Evolutionary conservation across 192 early-diverging fungal species (phyloP).

Genomic region (Obelidium mucronatum): DNA sequence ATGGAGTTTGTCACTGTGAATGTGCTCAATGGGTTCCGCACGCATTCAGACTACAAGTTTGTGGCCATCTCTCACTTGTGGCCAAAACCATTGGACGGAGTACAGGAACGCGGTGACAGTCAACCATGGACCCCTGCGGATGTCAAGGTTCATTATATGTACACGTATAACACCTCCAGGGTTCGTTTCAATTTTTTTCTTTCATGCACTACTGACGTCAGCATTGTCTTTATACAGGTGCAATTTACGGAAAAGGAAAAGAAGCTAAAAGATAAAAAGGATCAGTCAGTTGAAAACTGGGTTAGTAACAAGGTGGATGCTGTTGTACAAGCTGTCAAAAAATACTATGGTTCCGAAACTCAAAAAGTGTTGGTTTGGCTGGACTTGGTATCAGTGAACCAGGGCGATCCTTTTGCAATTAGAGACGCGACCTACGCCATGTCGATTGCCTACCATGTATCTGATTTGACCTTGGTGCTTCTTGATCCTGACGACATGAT

Average conservation of each 20-base stretch:
- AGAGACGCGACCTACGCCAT: constrained; percentile 30
- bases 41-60: too few species aligned
- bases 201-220: not conserved
- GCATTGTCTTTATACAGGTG: not conserved
- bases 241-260: too few species aligned
- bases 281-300: not conserved
- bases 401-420: constrained; percentile 25
- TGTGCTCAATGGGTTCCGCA: too few species aligned
- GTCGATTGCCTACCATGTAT: constrained; percentile 29
- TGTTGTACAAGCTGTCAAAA: not conserved
- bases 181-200: not conserved
- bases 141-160: not conserved
- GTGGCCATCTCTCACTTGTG: too few species aligned
- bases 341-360: not conserved
- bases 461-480: constrained; percentile 13
- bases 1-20: too few species aligned
- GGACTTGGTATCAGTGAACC: constrained; percentile 17
- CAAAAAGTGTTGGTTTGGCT: constrained; percentile 21
- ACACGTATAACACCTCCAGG: not conserved
- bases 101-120: too few species aligned
- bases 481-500: constrained; percentile 1
- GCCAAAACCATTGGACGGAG: too few species aligned
- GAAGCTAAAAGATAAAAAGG: not conserved
- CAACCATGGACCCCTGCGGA: too few species aligned
- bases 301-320: not conserved